A percentile compares a stretch with the other conserved stretches of the same genome.
Conservation (phyloP, 495 filamentous ascomycete species). For the Penicillium canariense region DNA sequence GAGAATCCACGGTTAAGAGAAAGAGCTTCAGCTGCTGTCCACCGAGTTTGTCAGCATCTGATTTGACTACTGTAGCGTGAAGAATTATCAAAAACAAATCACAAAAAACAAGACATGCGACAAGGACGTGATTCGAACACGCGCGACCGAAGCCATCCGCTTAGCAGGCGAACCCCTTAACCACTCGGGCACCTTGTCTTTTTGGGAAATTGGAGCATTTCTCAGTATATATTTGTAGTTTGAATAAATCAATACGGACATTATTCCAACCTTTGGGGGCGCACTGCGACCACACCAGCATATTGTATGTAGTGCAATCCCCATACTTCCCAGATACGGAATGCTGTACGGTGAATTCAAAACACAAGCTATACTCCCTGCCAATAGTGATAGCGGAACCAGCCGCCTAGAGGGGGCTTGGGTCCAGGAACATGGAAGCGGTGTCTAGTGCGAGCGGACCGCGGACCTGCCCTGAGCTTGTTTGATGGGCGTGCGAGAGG, state of each 20-base stretch:
- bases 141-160: constrained; percentile 6
- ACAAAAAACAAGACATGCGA: neutral
- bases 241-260: too few relatives aligned
- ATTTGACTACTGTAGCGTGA: too few relatives aligned
- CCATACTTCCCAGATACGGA: too few relatives aligned
- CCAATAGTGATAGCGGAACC: constrained; percentile 1
- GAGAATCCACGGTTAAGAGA: too few relatives aligned
- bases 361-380: neutral
- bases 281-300: neutral
- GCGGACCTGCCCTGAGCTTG: neutral
- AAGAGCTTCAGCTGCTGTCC: too few relatives aligned
- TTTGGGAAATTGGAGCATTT: too few relatives aligned
- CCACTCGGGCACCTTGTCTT: constrained; percentile 5
- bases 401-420: constrained; percentile 6
- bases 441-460: too few relatives aligned
- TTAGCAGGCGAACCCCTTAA: constrained; percentile 7
- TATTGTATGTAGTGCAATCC: too few relatives aligned
- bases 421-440: constrained; percentile 4
- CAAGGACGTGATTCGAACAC: constrained; percentile 6
- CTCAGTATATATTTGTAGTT: too few relatives aligned
- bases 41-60: too few relatives aligned
- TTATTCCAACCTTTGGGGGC: neutral
- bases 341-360: too few relatives aligned
- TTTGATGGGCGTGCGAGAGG: neutral
- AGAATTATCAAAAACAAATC: neutral